Conservation (phyloP, 2,329 filamentous ascomycete species). For the Fonsecaea erecta region DNA sequence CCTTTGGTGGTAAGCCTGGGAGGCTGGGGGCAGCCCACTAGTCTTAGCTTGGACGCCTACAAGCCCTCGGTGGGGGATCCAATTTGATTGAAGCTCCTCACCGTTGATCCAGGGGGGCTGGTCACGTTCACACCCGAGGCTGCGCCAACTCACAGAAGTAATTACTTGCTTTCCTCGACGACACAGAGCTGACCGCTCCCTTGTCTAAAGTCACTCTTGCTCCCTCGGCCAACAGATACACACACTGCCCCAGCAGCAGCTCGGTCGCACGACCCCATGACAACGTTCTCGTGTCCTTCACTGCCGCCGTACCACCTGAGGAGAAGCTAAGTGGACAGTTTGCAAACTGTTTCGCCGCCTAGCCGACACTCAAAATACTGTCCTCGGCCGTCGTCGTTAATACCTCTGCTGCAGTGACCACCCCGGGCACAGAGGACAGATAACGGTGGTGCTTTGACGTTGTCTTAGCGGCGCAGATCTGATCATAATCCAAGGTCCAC, state of each 20-base stretch:
- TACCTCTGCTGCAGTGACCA: neutral
- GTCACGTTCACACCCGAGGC: neutral
- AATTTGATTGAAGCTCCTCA: conserved; percentile 2
- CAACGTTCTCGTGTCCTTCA: neutral
- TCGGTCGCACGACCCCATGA: neutral
- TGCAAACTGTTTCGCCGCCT: neutral
- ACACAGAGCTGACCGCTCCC: neutral
- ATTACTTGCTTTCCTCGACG: neutral
- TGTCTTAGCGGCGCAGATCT: neutral
- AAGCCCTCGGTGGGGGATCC: neutral
- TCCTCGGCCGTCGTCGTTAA: neutral
- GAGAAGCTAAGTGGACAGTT: neutral
- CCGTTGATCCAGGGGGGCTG: neutral
- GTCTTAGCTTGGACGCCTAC: neutral
- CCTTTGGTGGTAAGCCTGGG: neutral
- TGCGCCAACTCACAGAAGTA: neutral
- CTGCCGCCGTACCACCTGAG: neutral
- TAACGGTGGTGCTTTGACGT: neutral
- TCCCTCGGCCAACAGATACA: too few relatives aligned
- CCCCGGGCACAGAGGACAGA: neutral
- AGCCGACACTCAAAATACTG: neutral
- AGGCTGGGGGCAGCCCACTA: conserved; percentile 1
- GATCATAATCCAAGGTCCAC: neutral
- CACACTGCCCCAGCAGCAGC: neutral
- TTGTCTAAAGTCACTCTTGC: neutral